Base-by-base conservation (phyloP, 225 moss, liverwort and hornwort species). In the Bryoerythrophyllum caledonicum region DNA sequence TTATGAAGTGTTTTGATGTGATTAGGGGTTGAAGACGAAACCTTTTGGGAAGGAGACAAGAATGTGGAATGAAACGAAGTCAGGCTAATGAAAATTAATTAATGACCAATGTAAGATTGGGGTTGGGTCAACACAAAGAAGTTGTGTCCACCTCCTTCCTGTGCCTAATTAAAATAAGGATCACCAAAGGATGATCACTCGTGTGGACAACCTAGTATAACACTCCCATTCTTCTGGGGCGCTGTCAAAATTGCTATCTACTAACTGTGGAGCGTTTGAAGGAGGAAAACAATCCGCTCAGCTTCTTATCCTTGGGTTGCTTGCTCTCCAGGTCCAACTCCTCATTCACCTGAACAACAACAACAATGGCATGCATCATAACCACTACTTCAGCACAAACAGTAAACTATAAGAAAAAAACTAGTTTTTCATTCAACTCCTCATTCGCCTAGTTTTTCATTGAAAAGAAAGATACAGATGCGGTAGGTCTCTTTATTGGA, bases 291-390 rank as follows among this genome's bases (percentile, higher is more conserved):
- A 89, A 74, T 4, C 87, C 82, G 10, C 82, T 12, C 51, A 59
- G 65, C 74, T 87, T 87, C 86, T 85, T 89, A 10, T 84, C 84
- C 80, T 84, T 88, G 19, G 80, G 60, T 23, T 82, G 82, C 80
- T 85, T 88, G 75, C 61, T 81, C 75, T 88, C 86, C 27, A 80
- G 58, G 13, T 80, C 82, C 59, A 82, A 67, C 38, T 89, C 89
- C 59, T 89, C 89, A 41, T 89, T 86, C 38, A 86, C 89, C 89
- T 89, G 72, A 72, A 74, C 32, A 66, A 76, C 46, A 49, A 74
- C 44, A 48, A 38, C 38, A 63, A 28, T 9, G 10, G 1, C 38
- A 38, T 38, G 9, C 38, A 38, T 38, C 38, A 9, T 38, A 38
- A 38, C 8, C 38, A 38, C 38, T 38, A 38, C 38, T 38, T 38